phyloP scores from a whole-genome alignment of 176 grass and related monocot species.

The Chloris gayana region DNA sequence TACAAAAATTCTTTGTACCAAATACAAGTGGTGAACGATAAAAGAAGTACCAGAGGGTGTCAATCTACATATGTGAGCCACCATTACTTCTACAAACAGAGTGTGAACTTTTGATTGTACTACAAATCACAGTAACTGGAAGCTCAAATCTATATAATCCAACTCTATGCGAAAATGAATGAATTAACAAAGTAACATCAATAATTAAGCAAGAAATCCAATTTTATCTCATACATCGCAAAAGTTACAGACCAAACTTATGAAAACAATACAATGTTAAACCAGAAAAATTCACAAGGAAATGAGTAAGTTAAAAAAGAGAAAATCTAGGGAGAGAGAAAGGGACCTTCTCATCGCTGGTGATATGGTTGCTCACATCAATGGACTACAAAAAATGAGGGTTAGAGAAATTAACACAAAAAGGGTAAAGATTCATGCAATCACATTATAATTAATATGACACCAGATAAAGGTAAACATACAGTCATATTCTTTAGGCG shows the following conservation, averaged over 20 bases:
- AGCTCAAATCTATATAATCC: background rate
- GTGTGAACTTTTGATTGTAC: background rate
- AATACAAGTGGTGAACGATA: background rate
- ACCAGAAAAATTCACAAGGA: background rate
- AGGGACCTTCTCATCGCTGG: conserved; percentile 73
- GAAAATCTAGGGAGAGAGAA: background rate
- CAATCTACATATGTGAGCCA: background rate
- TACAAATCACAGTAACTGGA: background rate
- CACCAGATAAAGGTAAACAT: background rate
- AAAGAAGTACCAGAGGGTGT: background rate
- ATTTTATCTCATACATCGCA: background rate
- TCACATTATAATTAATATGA: conserved; percentile 19
- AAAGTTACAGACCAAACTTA: background rate
- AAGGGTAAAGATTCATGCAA: background rate
- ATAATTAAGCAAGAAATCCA: background rate
- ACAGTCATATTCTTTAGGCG: conserved; percentile 86
- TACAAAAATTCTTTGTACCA: background rate
- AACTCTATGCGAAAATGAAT: background rate
- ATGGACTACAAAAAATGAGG: conserved; percentile 58
- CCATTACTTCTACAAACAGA: background rate
- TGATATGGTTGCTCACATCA: conserved; percentile 73
- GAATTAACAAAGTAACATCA: background rate
- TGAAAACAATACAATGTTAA: too few relatives aligned
- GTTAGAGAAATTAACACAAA: background rate
- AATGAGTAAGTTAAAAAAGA: background rate